A percentile compares a stretch with the other conserved stretches of the same genome.
Conservation (phyloP, 768 basidiomycete species). For the Lactarius hatsudake region DNA sequence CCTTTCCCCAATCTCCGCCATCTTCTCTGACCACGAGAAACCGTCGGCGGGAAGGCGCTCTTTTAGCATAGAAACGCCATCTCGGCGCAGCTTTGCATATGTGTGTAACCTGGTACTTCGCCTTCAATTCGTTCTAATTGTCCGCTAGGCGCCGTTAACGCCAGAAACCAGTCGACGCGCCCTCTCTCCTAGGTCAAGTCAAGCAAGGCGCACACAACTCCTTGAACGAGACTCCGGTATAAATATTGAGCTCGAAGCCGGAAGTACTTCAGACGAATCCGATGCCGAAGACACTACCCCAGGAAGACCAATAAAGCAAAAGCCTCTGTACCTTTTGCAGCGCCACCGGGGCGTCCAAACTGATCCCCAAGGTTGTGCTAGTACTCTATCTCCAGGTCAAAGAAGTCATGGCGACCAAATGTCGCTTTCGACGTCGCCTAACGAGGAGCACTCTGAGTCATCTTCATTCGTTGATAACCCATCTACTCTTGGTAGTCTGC, state of each 20-base stretch:
- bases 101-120: conserved; percentile 32
- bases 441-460: conserved; percentile 69
- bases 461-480: conserved; percentile 65
- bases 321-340: neutral
- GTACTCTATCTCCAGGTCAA: conserved; percentile 35
- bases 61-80: conserved; percentile 25
- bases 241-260: conserved; percentile 11
- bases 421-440: conserved; percentile 43
- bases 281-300: conserved; percentile 13
- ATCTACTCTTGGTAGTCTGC: conserved; percentile 48
- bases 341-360: conserved; percentile 60
- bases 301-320: neutral
- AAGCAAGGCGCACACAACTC: conserved; percentile 26
- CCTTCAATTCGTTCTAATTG: neutral
- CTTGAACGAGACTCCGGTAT: conserved; percentile 33
- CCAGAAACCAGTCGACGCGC: conserved; percentile 45
- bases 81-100: conserved; percentile 36
- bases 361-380: conserved; percentile 39
- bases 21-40: conserved; percentile 16
- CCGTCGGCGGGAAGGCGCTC: conserved; percentile 2
- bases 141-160: conserved; percentile 44
- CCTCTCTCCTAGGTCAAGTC: conserved; percentile 41
- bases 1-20: conserved; percentile 25
- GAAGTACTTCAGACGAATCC: conserved; percentile 9
- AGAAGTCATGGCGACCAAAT: conserved; percentile 25